phyloP scores from a whole-genome alignment of 2,329 filamentous ascomycete genomes.

The Xylariomycetidae sp. region DNA sequence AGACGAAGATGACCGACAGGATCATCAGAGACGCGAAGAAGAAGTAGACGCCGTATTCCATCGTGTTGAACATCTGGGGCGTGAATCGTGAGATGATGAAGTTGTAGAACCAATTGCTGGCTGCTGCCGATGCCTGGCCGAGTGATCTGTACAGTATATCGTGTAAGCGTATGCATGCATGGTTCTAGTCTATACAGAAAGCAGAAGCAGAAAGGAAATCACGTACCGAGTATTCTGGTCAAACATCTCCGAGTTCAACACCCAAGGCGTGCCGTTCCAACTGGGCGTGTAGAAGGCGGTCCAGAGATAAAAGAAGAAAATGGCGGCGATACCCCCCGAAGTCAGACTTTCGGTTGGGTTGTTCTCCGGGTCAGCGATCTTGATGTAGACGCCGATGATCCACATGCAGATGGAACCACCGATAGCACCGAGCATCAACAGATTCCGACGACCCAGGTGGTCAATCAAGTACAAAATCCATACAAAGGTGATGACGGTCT shows the following conservation, averaged over 20 bases:
- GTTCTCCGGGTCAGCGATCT: constrained; percentile 35
- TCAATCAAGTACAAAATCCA: constrained; percentile 61
- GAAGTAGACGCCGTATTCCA: constrained; percentile 61
- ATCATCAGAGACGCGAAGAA: constrained; percentile 63
- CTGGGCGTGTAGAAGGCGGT: constrained; percentile 65
- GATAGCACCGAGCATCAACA: constrained; percentile 51
- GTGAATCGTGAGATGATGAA: constrained; percentile 65
- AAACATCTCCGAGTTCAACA: constrained; percentile 72
- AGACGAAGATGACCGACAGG: constrained; percentile 51
- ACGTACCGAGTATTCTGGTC: constrained; percentile 54
- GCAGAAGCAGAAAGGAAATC: background rate
- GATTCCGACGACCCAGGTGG: constrained; percentile 50
- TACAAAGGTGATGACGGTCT: constrained; percentile 54
- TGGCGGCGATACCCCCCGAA: constrained; percentile 48
- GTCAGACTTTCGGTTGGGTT: constrained; percentile 26
- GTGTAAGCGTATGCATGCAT: background rate
- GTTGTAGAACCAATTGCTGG: constrained; percentile 69
- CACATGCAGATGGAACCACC: constrained; percentile 60
- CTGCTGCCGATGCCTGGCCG: constrained; percentile 65
- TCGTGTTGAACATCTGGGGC: constrained; percentile 54
- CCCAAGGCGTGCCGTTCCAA: constrained; percentile 72
- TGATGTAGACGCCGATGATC: constrained; percentile 58
- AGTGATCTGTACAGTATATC: constrained; percentile 42
- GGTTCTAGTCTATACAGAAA: no score
- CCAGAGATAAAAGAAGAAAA: constrained; percentile 72